These are phyloP conservation scores for Perkinsus olseni DNA, from an alignment of 169 alveolate species.

Conservation along the genomic window DNA sequence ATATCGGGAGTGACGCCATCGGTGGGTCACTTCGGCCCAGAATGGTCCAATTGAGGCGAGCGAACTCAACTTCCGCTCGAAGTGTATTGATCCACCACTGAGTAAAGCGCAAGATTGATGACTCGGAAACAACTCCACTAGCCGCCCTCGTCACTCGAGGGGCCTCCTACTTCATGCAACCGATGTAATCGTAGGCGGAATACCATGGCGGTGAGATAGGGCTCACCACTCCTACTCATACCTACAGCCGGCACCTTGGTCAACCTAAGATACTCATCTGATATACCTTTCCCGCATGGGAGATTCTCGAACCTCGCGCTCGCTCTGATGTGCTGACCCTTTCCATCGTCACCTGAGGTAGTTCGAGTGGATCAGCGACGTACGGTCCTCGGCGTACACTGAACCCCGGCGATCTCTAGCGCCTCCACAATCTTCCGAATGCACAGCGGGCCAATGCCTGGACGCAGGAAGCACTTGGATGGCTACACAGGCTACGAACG, in stretches of 20 bases:
- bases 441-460: neutral
- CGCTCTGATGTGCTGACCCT: neutral
- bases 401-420: neutral
- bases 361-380: neutral
- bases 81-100: too few relatives aligned
- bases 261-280: too few relatives aligned
- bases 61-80: too few relatives aligned
- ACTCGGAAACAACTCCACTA: neutral
- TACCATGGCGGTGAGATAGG: neutral
- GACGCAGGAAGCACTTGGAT: neutral
- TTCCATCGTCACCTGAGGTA: neutral
- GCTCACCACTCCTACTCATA: neutral
- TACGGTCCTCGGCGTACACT: neutral
- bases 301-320: neutral
- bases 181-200: neutral
- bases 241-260: neutral
- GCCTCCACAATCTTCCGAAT: neutral
- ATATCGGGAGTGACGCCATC: too few relatives aligned
- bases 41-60: too few relatives aligned
- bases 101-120: too few relatives aligned
- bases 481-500: neutral
- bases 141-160: neutral
- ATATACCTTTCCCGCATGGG: neutral
- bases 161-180: neutral
- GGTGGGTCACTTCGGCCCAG: too few relatives aligned